Base-by-base conservation (phyloP, 306 rosid species). In the Sesbania bispinosa region DNA sequence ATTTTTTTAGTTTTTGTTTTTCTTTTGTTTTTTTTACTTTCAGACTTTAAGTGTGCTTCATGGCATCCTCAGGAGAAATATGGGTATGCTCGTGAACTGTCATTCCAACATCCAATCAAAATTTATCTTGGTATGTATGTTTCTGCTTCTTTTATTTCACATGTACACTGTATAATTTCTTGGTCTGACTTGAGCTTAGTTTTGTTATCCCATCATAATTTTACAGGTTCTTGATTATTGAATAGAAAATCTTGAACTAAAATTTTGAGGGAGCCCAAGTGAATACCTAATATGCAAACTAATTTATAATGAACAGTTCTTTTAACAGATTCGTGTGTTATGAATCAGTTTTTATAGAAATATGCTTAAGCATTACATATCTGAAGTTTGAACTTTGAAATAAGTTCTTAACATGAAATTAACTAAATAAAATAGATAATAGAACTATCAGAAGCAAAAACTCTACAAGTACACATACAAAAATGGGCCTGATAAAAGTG, bases 71-170 rank as follows among this genome's bases (percentile, higher is more conserved):
- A 85, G 67, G 96, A 85, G 50, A 83, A 79, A 26, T 85, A 77
- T 83, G 96, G 96, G 74, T 81, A 85, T 83, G 73, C 86, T 52
- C 99, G 99, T 20, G 93, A 88, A 71, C 68, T 89, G 53, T 85
- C 95, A 63, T 94, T 89, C 88, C 95, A 86, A 71, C 97, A 91
- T 84, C 99, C 99, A 20, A 94, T 94, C 68, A 94, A 94, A 88
- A 10, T 94, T 38, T 94, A 94, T 78, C 89, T 91, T 79, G 99
- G 99, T 94, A 91, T 41, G 99, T 94, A 91, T 41, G 85, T 32
- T 59, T 52, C 26, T 67, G 24, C 52, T 51, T 61, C 55, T 61
- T 76, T 60, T 10, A 13, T 69, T 63, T 73, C 36, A 2, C 57
- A 10, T 69, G 35, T 50, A 5, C 62, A 55, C 35, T 60, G 48